Percentiles rank a stretch among this genome's conserved stretches.
Conservation (phyloP, 805 yeast species). For the Candida ulmi region DNA sequence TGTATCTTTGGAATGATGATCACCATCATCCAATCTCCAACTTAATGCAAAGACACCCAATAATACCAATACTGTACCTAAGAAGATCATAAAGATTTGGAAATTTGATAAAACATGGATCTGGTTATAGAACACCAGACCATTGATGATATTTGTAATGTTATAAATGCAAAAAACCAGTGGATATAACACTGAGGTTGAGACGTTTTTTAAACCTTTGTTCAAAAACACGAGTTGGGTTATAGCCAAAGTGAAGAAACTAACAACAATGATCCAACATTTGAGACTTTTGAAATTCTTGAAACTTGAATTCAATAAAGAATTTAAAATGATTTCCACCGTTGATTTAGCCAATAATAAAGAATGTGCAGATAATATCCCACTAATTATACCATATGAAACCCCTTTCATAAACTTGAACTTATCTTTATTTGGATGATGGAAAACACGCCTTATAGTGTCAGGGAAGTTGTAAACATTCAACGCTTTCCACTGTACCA, state of each 20-base stretch:
- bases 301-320: conserved; percentile 29
- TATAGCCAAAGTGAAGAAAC: conserved; percentile 59
- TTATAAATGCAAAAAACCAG: conserved; percentile 81
- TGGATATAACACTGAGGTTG: conserved; percentile 79
- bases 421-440: conserved; percentile 3
- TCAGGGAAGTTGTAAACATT: background rate
- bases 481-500: conserved; percentile 1
- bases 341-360: conserved; percentile 79
- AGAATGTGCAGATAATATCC: conserved; percentile 80
- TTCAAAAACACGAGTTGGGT: conserved; percentile 70
- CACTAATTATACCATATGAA: conserved; percentile 62
- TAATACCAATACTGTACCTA: conserved; percentile 39
- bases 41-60: conserved; percentile 65
- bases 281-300: conserved; percentile 34
- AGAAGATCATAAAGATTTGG: conserved; percentile 38
- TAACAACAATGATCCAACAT: conserved; percentile 44
- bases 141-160: conserved; percentile 60
- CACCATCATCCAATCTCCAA: conserved; percentile 39
- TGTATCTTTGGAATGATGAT: conserved; percentile 9
- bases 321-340: conserved; percentile 58
- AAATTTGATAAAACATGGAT: conserved; percentile 30
- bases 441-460: conserved; percentile 3
- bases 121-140: conserved; percentile 53
- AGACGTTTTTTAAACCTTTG: conserved; percentile 60
- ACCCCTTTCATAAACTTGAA: conserved; percentile 45